These are phyloP conservation scores for Miscanthus lutarioriparius DNA, from an alignment of 176 grass and related monocot genomes.

Conservation along the genomic window DNA sequence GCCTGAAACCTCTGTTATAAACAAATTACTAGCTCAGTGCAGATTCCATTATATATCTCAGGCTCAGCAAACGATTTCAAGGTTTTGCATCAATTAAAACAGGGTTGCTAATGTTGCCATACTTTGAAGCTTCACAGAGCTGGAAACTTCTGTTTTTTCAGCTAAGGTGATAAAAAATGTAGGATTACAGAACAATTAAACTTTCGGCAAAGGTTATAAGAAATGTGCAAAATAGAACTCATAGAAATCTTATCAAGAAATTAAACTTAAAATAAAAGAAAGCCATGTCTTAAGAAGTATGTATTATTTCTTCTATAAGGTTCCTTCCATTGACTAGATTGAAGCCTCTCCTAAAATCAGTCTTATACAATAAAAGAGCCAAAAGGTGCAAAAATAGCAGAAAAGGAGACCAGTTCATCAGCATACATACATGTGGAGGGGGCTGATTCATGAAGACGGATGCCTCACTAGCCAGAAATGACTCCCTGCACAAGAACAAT, in stretches of 20 bases:
- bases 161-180: not conserved
- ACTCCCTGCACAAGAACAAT: slow-evolving; percentile 37
- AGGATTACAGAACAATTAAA: not conserved
- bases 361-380: not conserved
- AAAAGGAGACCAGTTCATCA: slow-evolving; percentile 16
- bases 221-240: not conserved
- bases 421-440: slow-evolving; percentile 34
- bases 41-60: not conserved
- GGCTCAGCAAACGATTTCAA: not conserved
- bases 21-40: not conserved
- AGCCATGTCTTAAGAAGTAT: not conserved
- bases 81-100: slow-evolving; percentile 1
- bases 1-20: not conserved
- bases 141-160: slow-evolving; percentile 14
- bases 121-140: slow-evolving; percentile 12
- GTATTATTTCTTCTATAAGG: not conserved
- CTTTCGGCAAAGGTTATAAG: not conserved
- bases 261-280: slow-evolving; percentile 15
- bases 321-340: not conserved
- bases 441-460: slow-evolving; percentile 20
- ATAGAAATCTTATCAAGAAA: not conserved
- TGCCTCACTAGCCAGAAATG: slow-evolving; percentile 8
- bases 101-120: not conserved
- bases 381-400: not conserved
- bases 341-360: not conserved